Evolutionary conservation across 1,284 basidiomycete genomes (phyloP), one percentile per base, ranked within the genome.

Genomic region (Microbotryomycetes sp.): DNA sequence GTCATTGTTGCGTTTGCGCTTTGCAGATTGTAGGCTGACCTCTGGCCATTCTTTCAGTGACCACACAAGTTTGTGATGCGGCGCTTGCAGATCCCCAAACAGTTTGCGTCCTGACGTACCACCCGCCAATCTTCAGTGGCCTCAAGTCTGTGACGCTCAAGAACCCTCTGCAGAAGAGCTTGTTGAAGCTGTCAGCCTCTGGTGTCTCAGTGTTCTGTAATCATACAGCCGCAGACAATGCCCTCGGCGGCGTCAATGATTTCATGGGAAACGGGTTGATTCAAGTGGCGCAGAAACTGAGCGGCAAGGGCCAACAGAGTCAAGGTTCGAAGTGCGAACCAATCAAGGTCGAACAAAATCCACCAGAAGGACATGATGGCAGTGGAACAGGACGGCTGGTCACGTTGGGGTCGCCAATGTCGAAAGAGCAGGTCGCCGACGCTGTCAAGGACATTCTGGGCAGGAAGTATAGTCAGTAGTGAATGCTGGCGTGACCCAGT

Each of bases 61-160:
- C 68, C 4, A 57, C 63, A 6, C 25, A 23, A 14, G 68, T 67
- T 22, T 36, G 32, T n/a, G 29, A 53, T 5, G 56, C 52, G 19
- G 68, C 63, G 3, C 61, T 69, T 22, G 19, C 60, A 3, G 6
- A 56, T 28, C 63, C 61, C 1, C 49, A 52, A n/a, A 65, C 63
- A 9, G 29, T 56, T 4, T 49, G 53, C 28, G 60, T 69, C 46
- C 42, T 69, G 6, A 62, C 61, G 7, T 69, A 69, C 59, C 68
- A 69, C 55, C 68, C 68, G 12, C 68, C 68, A 36, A 69, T 69
- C 60, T 69, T 69, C 53, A 51, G 48, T 23, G 68, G 68, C 26
- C 59, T 69, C 30, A 69, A 67, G 36, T 58, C 59, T 23, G 47
- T 69, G 36, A 61, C 65, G 3, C 60, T 67, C 58, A 7, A 22